Evolutionary conservation across 2,329 filamentous ascomycete genomes (phyloP), one percentile per base, ranked within the genome.

Genomic region (Neopestalotiopsis sp.): DNA sequence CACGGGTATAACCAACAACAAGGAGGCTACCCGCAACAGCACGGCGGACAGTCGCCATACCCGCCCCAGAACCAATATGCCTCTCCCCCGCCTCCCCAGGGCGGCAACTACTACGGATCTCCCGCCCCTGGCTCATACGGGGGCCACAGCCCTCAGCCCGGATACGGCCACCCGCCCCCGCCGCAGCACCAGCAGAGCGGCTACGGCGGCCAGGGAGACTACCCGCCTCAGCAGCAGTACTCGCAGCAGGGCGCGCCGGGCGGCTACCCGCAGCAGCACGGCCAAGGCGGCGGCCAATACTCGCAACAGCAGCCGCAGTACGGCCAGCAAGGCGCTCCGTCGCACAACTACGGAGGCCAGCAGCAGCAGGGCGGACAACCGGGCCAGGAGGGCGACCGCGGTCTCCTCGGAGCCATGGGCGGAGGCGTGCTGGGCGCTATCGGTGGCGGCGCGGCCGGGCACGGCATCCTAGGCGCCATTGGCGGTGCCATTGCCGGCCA

Each of bases 21-120:
- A 14, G 61, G 65, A 24, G 59, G 59, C 32, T 65, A 66, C 34
- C 64, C 65, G 24, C 42, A 68, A 45, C 65, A 67, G 34, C 53
- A 61, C 30, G 61, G 61, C 12, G 53, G 56, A 17, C 56, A 58
- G 32, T 61, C 68, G 24, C 66, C 68, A 14, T 66, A 67, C 42
- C 68, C 68, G n/a, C 68, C 61, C n/a, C 68, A 70, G 66, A 70
- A 70, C 58, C 68, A 70, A 58, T 70, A 70, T 40, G 45, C 53
- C 20, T 57, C 68, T 32, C 68, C 68, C 17, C 68, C 65, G 24
- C 68, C 61, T 5, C 61, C 34, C 13, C 68, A 67, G 20, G 61
- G 65, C 45, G 59, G 61, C 9, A 12, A 34, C 28, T 57, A 62
- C 12, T 42, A 53, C 38, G 59, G 58, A 5, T 30, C 59, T 17